Base-by-base conservation (phyloP, 257 asterid species). In the Paulownia fortunei region DNA sequence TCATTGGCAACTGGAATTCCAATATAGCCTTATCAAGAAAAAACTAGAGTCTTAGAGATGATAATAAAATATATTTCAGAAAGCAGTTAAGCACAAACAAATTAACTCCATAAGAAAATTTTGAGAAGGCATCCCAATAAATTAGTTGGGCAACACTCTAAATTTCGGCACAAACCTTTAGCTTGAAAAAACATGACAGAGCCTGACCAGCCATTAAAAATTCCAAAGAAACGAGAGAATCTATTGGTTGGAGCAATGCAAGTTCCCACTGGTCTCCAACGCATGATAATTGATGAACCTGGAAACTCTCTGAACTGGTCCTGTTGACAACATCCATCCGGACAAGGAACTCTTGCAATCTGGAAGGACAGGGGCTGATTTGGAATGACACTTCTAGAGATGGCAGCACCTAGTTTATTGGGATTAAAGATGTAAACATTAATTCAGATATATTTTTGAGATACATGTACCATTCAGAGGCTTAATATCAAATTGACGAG, bases 241-340 rank as follows among this genome's bases (percentile, higher is more conserved):
- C 92, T 41, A 86, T 67, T 49, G 96, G 92, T 70, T 87, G 92
- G 79, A 96, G 92, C 82, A 92, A 80, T 52, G 91, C 80, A 76
- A 96, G 90, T 78, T 92, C 92, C 99, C 99, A 96, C 76, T 88
- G 88, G 73, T 92, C 84, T 77, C 97, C 96, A 68, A 89, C 89
- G 83, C 92, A 90, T 68, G 98, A 96, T 80, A 96, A 86, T 61
- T 96, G 99, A 69, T 86, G 97, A 85, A 96, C 82, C 89, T 84
- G 92, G 87, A 91, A 93, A 77, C 82, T 83, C 87, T 93, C 89
- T 32, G 94, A 90, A 84, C 85, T 88, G 62, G 99, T 92, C 84
- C 82, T 87, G 88, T 96, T 96, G 80, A 91, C 61, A 56, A 89
- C 88, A 81, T 95, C 97, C 99, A 95, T 92, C 80, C 87, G 91